phyloP scores from a whole-genome alignment of 2,329 filamentous ascomycete species.

The Colletotrichum acutatum region DNA sequence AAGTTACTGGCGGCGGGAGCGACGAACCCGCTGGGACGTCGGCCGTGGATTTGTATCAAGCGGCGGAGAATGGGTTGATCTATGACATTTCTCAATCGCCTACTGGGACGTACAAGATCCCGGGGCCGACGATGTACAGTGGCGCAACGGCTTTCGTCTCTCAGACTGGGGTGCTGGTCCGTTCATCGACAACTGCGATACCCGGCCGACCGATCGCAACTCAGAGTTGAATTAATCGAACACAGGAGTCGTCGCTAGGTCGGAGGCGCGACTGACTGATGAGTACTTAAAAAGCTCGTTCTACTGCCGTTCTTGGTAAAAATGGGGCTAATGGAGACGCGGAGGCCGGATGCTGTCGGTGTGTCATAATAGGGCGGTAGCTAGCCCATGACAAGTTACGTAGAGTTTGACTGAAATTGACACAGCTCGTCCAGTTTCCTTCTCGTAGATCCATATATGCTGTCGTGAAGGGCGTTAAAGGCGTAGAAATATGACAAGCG shows the following conservation, averaged over 20 bases:
- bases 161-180: conserved; percentile 1
- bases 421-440: not conserved
- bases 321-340: not conserved
- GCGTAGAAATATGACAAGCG: not conserved
- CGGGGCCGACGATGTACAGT: conserved; percentile 34
- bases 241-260: too few species aligned
- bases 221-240: not conserved
- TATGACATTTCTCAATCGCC: conserved; percentile 47
- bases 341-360: not conserved
- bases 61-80: conserved; percentile 47
- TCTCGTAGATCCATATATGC: not conserved
- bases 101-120: conserved; percentile 37
- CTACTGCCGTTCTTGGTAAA: not conserved
- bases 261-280: not conserved
- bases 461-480: not conserved
- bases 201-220: not conserved
- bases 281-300: not conserved
- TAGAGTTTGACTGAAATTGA: not conserved
- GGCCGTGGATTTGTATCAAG: conserved; percentile 53
- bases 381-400: not conserved
- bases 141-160: conserved; percentile 16
- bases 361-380: not conserved
- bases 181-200: conserved; percentile 5
- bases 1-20: conserved; percentile 56
- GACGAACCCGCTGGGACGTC: conserved; percentile 47